Base-by-base conservation (phyloP, 352 stramenopile genomes). In the Peronospora belbahrii region DNA sequence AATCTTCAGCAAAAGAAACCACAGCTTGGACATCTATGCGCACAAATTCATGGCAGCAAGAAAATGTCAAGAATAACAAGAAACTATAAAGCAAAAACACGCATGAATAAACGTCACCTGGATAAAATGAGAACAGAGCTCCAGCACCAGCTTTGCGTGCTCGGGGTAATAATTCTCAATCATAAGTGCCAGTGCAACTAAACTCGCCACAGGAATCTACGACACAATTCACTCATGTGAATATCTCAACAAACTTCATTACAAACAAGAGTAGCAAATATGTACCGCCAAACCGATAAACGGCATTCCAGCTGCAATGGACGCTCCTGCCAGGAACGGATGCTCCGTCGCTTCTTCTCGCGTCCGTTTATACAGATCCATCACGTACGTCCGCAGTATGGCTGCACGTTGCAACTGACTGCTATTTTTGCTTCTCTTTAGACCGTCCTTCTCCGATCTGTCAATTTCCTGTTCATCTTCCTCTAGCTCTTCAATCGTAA, bases 101-200 rank as follows among this genome's bases (percentile, higher is more conserved):
- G 6, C 6, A 28, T 9, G 5, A 32, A 27, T 9, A 14, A 2
- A 38, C n/a, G 7, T 25, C 40, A 86, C 72, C 64, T 91, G 74
- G 14, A 87, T 63, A 43, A 87, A 88, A 52, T 88, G 88, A 13
- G 57, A 64, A 19, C 65, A 63, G 23, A 91, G 63, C 44, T 88
- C 80, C 15, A 88, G 39, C 2, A 72, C 78, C 45, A 91, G 38
- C 35, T 60, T 68, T 22, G 74, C 66, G 49, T 86, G 74, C 42
- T 91, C 76, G 0, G 80, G 80, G 31, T 85, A 91, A 54, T 86
- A 85, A 46, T 80, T 85, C 53, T 91, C 80, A 15, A 88, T 48
- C 35, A 85, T 67, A 11, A 91, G 61, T n/a, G 70, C 76, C 4
- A 85, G 40, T 8, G 76, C 80, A 10, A 86, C 62, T 44, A 88